Percentiles rank a stretch among this genome's conserved stretches.
These are phyloP conservation scores for Cercospora sp. DNA, from an alignment of 2,329 filamentous ascomycete genomes.

Conservation along the genomic window DNA sequence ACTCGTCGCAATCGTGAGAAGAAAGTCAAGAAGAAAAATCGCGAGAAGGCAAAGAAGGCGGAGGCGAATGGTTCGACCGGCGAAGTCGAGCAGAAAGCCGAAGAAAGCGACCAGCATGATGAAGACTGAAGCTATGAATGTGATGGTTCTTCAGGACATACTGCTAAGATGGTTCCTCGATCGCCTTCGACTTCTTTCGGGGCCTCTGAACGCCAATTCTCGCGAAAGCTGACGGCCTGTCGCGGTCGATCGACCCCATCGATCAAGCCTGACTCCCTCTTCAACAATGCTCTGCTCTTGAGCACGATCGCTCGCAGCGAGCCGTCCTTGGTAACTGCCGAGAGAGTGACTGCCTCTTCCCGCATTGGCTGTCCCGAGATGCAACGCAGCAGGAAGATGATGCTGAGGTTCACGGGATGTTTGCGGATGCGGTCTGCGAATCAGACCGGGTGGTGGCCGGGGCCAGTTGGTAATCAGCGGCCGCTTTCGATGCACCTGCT, in stretches of 20 bases:
- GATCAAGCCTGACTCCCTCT: not conserved
- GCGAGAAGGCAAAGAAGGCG: conserved; percentile 39
- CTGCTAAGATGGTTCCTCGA: not conserved
- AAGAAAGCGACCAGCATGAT: not conserved
- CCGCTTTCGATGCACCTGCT: not conserved
- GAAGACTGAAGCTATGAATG: not conserved
- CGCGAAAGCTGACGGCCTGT: not conserved
- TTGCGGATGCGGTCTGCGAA: not conserved
- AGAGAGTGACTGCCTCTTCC: not conserved
- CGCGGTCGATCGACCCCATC: not conserved
- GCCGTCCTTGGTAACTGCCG: not conserved
- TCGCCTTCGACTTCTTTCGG: not conserved
- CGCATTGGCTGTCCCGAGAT: not conserved
- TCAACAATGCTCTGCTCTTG: not conserved
- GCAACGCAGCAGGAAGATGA: not conserved
- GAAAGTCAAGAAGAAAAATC: conserved; percentile 39
- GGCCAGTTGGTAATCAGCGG: not conserved
- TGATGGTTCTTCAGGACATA: not conserved
- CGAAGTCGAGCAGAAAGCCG: not conserved
- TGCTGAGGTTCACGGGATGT: not conserved
- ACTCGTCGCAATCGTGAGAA: conserved; percentile 39
- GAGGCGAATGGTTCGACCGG: conserved; percentile 7
- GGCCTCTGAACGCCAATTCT: not conserved
- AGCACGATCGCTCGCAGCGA: not conserved
- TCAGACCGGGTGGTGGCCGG: not conserved